Evolutionary conservation across 2,329 filamentous ascomycete species (phyloP), one percentile per base, ranked within the genome.

Genomic region (Alternaria triticina): DNA sequence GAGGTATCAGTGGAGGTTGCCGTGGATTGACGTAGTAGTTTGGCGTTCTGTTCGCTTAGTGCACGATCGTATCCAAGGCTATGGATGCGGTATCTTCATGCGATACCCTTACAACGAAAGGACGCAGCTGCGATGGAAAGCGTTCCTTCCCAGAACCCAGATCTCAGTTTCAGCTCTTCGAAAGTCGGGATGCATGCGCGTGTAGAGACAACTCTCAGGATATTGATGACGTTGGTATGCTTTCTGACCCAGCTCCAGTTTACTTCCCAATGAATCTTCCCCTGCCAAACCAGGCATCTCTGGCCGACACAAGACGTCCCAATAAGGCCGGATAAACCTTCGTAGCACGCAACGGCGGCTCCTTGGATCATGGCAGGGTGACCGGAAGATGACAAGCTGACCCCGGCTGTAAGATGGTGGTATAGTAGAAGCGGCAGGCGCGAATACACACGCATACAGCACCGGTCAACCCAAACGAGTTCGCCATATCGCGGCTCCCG

Each of bases 21-120:
- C n/a, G n/a, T n/a, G n/a, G n/a, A n/a, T n/a, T 17, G 33, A 3
- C 10, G 33, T 40, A 40, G n/a, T 17, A 40, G n/a, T 40, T 5
- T 11, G 9, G n/a, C n/a, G 36, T 6, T 40, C 1, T 0, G 6
- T 1, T 40, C 0, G 5, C 0, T 40, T 3, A 0, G 0, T 40
- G 36, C 4, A 10, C 3, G 36, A 40, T 11, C 3, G 2, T 40
- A 11, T 40, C n/a, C 8, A 40, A 6, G 8, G 3, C 9, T 17
- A 6, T 40, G 36, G 1, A 17, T 40, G 36, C 36, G n/a, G n/a
- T 3, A 17, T 11, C n/a, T n/a, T n/a, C n/a, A n/a, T n/a, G n/a
- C n/a, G n/a, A n/a, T n/a, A n/a, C n/a, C n/a, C n/a, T n/a, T n/a
- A n/a, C n/a, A n/a, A n/a, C n/a, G n/a, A n/a, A n/a, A n/a, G n/a